Evolutionary conservation across 2,329 filamentous ascomycete genomes (phyloP), one percentile per base, ranked within the genome.

Genomic region (Microdochium nivale): DNA sequence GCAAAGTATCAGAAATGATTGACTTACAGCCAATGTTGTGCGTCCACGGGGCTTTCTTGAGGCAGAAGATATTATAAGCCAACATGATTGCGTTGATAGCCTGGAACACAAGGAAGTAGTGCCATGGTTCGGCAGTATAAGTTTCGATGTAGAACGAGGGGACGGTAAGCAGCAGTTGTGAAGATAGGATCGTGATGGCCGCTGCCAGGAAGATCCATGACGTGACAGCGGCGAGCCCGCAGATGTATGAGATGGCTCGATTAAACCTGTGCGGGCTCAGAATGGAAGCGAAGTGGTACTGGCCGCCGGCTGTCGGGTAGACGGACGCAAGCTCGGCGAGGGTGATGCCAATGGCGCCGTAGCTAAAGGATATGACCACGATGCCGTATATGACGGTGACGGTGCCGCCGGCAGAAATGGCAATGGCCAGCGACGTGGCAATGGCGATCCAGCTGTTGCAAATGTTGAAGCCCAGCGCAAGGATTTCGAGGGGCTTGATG

Each of bases 221-320:
- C 13, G 55, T 52, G 2, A 52, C 49, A 30, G 52, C 53, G 33
- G 53, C 16, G 2, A 51, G 37, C 2, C 55, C 55, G 21, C 55
- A 56, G 49, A 49, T 53, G 30, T 56, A 56, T 14, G 33, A 37
- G n/a, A 37, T 14, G 13, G 25, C 54, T 56, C 53, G 35, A 19
- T 47, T 52, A n/a, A 37, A 11, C 5, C 25, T 49, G 2, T 40
- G 8, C 8, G 62, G 61, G 3, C 60, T 57, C 19, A 64, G 52
- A 7, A 67, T 64, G 14, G 58, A 61, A 1, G 65, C 64, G 62
- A 65, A 70, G 25, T 70, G 66, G 51, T 70, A 70, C 47, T 70
- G 68, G 2, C 68, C 68, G 2, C 68, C 67, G 0, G 67, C 68
- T 3, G 67, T 69, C 0, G 67, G 66, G 35, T 67, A 70, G 2